Conservation (phyloP, 768 basidiomycete genomes). For the Leccinellum albellum region DNA sequence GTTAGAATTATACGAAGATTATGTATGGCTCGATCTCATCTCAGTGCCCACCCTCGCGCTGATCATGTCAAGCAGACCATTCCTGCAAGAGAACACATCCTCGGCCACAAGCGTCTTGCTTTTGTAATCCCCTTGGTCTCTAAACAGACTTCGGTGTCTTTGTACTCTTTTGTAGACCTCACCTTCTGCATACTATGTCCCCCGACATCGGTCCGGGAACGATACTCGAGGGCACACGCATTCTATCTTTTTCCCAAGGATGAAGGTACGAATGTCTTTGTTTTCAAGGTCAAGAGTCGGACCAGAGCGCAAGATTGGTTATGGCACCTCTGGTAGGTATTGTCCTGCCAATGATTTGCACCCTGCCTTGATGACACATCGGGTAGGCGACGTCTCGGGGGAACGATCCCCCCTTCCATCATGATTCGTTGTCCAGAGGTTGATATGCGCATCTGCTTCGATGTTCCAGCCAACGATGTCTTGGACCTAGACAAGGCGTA, state of each 20-base stretch:
- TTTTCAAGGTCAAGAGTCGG: conserved; percentile 78
- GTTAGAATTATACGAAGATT: conserved; percentile 82
- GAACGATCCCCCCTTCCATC: conserved; percentile 61
- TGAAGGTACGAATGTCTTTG: conserved; percentile 81
- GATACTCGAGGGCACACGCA: conserved; percentile 40
- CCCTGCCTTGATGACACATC: neutral
- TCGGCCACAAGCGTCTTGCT: conserved; percentile 72
- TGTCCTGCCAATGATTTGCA: neutral
- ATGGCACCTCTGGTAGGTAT: conserved; percentile 75
- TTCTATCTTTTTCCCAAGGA: conserved; percentile 50
- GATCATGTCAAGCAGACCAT: conserved; percentile 40
- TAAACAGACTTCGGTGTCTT: conserved; percentile 62
- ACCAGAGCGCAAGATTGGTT: conserved; percentile 84
- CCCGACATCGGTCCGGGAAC: conserved; percentile 43
- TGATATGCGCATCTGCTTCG: conserved; percentile 64
- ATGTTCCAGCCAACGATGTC: conserved; percentile 51
- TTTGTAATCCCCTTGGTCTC: conserved; percentile 72
- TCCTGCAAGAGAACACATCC: conserved; percentile 64
- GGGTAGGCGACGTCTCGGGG: conserved; percentile 67
- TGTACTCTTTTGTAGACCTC: conserved; percentile 85
- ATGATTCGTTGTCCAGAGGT: conserved; percentile 70
- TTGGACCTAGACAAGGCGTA: conserved; percentile 39
- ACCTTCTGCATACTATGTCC: conserved; percentile 75
- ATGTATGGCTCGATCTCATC: conserved; percentile 49
- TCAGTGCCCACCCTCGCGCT: neutral